Evolutionary conservation across 306 rosid species (phyloP).

Genomic region (Sphenostylis stenocarpa): DNA sequence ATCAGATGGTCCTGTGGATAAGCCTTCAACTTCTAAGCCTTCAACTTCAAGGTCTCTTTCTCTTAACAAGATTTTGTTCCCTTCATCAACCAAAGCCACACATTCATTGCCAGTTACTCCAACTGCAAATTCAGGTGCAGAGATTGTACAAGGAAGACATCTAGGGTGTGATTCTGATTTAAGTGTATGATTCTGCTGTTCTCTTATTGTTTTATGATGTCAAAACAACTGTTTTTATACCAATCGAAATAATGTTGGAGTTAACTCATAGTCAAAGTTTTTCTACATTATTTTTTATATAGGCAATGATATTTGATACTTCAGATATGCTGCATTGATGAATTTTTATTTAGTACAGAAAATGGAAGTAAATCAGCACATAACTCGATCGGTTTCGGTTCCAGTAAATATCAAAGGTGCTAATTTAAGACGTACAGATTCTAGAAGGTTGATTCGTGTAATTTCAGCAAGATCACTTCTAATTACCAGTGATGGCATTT

Average conservation of each 20-base stretch:
- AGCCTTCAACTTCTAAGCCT: constrained; percentile 57
- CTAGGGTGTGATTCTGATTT: constrained; percentile 42
- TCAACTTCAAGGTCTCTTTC: constrained; percentile 69
- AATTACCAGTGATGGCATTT: constrained; percentile 34
- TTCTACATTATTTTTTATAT: neutral
- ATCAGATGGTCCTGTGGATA: constrained; percentile 45
- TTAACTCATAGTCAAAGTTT: neutral
- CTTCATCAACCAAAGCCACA: constrained; percentile 52
- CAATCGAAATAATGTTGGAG: neutral
- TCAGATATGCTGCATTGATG: constrained; percentile 17
- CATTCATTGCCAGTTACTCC: constrained; percentile 83
- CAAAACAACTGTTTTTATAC: neutral
- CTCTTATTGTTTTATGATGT: constrained; percentile 18
- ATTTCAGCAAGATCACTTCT: constrained; percentile 51
- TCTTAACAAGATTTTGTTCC: constrained; percentile 55
- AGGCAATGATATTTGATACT: neutral
- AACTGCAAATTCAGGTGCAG: constrained; percentile 43
- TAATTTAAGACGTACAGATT: constrained; percentile 53
- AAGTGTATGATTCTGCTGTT: constrained; percentile 47
- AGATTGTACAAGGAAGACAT: constrained; percentile 41
- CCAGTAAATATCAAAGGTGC: constrained; percentile 54
- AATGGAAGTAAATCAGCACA: constrained; percentile 48
- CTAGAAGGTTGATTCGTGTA: constrained; percentile 66
- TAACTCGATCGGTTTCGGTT: constrained; percentile 68
- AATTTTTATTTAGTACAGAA: constrained; percentile 41